Percentiles rank a stretch among this genome's conserved stretches.
Conservation (phyloP, 257 asterid genomes). For the Handroanthus guayacan region DNA sequence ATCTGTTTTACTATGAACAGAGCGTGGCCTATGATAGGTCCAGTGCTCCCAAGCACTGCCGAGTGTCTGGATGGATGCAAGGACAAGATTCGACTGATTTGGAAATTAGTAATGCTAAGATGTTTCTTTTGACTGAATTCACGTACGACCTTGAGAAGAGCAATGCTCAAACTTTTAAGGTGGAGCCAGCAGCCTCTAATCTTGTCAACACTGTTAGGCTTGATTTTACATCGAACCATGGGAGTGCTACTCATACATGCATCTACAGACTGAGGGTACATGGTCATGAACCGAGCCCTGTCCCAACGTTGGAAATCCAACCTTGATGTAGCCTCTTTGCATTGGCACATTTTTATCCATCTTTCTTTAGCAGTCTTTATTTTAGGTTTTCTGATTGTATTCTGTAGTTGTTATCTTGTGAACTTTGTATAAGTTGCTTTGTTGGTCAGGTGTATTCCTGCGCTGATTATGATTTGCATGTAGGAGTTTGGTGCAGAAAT, state of each 20-base stretch:
- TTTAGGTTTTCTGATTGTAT: conserved; percentile 8
- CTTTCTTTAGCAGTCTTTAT: background rate
- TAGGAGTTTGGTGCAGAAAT: conserved; percentile 22
- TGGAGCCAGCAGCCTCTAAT: conserved; percentile 53
- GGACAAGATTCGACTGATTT: conserved; percentile 41
- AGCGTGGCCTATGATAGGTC: conserved; percentile 91
- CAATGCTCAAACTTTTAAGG: conserved; percentile 80
- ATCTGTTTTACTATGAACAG: conserved; percentile 51
- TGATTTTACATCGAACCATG: conserved; percentile 85
- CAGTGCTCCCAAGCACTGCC: conserved; percentile 91
- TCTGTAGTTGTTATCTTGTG: conserved; percentile 18
- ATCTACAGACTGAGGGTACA: conserved; percentile 91
- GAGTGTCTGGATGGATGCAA: conserved; percentile 84
- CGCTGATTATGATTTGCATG: background rate
- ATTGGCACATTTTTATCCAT: background rate
- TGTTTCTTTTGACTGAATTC: conserved; percentile 69
- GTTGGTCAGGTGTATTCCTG: background rate
- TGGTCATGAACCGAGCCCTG: conserved; percentile 62
- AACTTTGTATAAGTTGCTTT: conserved; percentile 6
- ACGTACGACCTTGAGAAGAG: conserved; percentile 75
- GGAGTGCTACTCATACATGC: conserved; percentile 78
- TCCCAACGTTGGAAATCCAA: conserved; percentile 43
- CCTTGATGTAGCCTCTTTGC: conserved; percentile 44
- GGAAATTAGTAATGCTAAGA: conserved; percentile 42
- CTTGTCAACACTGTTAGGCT: conserved; percentile 71